These are phyloP conservation scores for Wickerhamiella australiensis DNA, from an alignment of 805 yeast genomes.

Conservation along the genomic window DNA sequence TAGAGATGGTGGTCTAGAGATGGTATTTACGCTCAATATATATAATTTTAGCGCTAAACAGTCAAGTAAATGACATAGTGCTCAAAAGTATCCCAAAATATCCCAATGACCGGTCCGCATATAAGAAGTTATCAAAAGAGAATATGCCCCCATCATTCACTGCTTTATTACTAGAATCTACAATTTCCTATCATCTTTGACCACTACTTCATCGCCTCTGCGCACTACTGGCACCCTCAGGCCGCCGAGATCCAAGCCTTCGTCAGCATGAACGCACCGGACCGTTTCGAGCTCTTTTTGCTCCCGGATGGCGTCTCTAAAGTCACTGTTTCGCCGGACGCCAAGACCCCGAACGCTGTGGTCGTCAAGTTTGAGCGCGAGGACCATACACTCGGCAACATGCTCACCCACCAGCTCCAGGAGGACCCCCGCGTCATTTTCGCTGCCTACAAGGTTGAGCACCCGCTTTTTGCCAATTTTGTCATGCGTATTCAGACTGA, in stretches of 20 bases:
- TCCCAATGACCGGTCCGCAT: no score
- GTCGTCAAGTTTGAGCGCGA: constrained; percentile 89
- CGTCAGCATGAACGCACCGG: constrained; percentile 86
- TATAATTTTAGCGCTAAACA: no score
- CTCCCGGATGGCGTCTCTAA: constrained; percentile 97
- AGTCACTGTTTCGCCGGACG: constrained; percentile 83
- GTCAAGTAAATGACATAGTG: no score
- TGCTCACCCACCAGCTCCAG: constrained; percentile 73
- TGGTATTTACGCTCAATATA: no score
- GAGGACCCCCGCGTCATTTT: constrained; percentile 82
- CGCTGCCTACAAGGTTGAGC: constrained; percentile 96
- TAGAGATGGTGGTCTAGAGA: no score
- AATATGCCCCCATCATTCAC: no score
- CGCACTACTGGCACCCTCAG: not conserved
- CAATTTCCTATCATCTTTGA: no score
- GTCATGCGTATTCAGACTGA: constrained; percentile 91
- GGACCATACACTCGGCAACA: constrained; percentile 91
- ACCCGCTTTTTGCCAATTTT: constrained; percentile 92
- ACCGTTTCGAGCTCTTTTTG: constrained; percentile 90
- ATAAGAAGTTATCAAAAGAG: no score
- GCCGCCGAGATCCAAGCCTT: not conserved
- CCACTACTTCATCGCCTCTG: no score
- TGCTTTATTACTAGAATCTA: no score
- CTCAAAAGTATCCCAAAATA: no score
- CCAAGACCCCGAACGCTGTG: constrained; percentile 90